Evolutionary conservation across 768 basidiomycete species (phyloP).

Genomic region (Mycena crocata): DNA sequence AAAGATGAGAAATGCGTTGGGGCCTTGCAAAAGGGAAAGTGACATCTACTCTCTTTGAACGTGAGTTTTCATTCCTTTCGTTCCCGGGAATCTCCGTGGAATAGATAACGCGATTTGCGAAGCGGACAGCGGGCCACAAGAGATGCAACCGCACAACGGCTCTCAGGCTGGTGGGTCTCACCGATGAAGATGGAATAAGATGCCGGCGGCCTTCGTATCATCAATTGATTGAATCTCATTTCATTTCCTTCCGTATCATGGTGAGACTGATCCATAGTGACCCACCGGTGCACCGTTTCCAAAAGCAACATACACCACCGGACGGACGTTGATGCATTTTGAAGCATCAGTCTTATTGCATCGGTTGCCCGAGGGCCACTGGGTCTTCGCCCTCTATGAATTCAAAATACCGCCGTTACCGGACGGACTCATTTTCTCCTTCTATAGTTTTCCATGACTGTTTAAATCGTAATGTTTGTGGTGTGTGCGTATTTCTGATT

Average conservation of each 20-base stretch:
- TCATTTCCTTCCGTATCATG: constrained; percentile 17
- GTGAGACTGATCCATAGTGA: constrained; percentile 24
- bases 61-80: constrained; percentile 46
- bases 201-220: constrained; percentile 19
- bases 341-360: constrained; percentile 3
- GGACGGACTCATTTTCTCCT: constrained; percentile 15
- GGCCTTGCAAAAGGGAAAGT: constrained; percentile 69
- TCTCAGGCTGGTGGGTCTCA: constrained; percentile 55
- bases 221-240: constrained; percentile 26
- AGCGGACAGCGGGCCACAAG: constrained; percentile 64
- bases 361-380: constrained; percentile 11
- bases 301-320: constrained; percentile 5
- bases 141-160: constrained; percentile 58
- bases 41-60: constrained; percentile 3
- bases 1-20: constrained; percentile 58
- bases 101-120: constrained; percentile 60
- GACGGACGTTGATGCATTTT: constrained; percentile 14
- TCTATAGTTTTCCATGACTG: not conserved
- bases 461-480: not conserved
- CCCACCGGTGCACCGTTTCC: constrained; percentile 21
- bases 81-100: constrained; percentile 62
- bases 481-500: not conserved
- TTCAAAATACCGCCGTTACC: not conserved
- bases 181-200: constrained; percentile 13
- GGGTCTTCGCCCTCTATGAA: not conserved